Evolutionary conservation across 2,329 filamentous ascomycete species (phyloP).

Genomic region (Fusarium chlamydosporum): DNA sequence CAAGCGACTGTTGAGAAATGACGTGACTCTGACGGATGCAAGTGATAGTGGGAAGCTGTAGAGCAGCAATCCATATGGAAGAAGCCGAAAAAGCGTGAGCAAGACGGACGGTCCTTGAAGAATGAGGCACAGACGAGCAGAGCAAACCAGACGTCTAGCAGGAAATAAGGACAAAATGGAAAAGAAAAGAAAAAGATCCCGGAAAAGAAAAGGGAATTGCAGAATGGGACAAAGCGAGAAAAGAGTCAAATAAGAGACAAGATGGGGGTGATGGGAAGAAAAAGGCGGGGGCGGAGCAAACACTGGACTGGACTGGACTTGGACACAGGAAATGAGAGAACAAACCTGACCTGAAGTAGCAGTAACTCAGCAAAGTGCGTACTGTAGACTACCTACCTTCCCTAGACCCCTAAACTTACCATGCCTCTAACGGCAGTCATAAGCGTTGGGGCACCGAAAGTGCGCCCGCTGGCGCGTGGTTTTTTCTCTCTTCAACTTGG

Average conservation of each 20-base stretch:
- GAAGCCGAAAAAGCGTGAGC: background rate
- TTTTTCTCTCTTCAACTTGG: conserved; percentile 10
- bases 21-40: conserved; percentile 9
- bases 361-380: conserved; percentile 20
- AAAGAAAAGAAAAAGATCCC: conserved; percentile 37
- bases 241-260: conserved; percentile 42
- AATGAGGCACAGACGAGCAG: no score
- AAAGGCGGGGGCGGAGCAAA: conserved; percentile 51
- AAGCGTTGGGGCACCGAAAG: conserved; percentile 25
- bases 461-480: conserved; percentile 39
- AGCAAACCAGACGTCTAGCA: conserved; percentile 11
- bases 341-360: conserved; percentile 10
- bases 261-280: conserved; percentile 32
- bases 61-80: background rate
- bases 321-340: conserved; percentile 9
- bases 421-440: conserved; percentile 45
- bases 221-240: conserved; percentile 37
- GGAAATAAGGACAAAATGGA: conserved; percentile 33
- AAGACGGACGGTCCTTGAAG: background rate
- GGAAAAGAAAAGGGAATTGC: conserved; percentile 51
- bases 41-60: conserved; percentile 10
- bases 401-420: conserved; percentile 37
- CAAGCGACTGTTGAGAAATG: conserved; percentile 3
- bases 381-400: conserved; percentile 33
- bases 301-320: no score